phyloP scores from a whole-genome alignment of 805 yeast genomes.

The Brettanomyces custersianus region DNA sequence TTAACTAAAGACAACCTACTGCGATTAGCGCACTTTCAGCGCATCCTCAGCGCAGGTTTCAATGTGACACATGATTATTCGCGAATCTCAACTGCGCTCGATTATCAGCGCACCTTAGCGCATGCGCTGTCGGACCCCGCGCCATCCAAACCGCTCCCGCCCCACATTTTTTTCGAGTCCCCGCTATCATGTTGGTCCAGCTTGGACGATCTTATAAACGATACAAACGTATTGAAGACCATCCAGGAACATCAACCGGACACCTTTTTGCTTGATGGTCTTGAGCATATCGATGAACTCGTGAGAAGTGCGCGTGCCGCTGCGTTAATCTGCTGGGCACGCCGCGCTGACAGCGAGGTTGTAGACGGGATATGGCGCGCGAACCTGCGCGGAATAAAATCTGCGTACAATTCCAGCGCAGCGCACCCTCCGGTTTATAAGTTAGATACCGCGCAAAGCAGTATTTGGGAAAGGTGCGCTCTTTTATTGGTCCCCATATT shows the following conservation, averaged over 20 bases:
- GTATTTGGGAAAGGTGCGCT: constrained; percentile 1
- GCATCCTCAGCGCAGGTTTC: neutral
- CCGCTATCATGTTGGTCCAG: constrained; percentile 38
- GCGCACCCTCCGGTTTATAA: too few species aligned
- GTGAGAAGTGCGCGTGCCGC: constrained; percentile 32
- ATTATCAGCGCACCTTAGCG: neutral
- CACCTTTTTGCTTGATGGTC: constrained; percentile 28
- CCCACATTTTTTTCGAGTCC: neutral
- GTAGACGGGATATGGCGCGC: neutral
- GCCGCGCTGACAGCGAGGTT: constrained; percentile 1
- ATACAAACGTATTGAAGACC: constrained; percentile 29
- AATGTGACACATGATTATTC: neutral
- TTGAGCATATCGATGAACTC: constrained; percentile 34
- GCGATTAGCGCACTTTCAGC: neutral
- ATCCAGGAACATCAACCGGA: constrained; percentile 24
- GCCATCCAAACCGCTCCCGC: too few species aligned
- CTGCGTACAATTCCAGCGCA: too few species aligned
- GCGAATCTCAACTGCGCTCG: too few species aligned
- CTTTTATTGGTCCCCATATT: constrained; percentile 13
- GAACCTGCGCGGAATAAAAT: too few species aligned
- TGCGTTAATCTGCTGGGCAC: constrained; percentile 27
- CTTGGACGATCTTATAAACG: constrained; percentile 18
- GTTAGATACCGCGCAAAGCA: neutral
- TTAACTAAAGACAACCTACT: neutral
- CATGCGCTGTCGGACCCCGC: neutral